Conservation (phyloP, 2,329 filamentous ascomycete species). For the Fusarium caatingaense region DNA sequence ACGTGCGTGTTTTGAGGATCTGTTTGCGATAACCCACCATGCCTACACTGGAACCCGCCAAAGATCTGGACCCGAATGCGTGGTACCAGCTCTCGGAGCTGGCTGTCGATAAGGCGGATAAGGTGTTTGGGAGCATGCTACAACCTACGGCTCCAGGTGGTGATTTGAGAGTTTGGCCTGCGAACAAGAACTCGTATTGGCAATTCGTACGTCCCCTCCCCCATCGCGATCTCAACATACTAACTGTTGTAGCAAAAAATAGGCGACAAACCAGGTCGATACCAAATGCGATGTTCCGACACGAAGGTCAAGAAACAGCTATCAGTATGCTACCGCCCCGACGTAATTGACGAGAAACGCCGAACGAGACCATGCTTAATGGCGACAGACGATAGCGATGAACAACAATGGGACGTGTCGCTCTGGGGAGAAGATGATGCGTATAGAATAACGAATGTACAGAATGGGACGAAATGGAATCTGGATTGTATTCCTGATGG, state of each 20-base stretch:
- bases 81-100: conserved; percentile 53
- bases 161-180: conserved; percentile 40
- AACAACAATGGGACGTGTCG: conserved; percentile 51
- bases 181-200: conserved; percentile 17
- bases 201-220: conserved; percentile 24
- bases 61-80: conserved; percentile 50
- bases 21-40: conserved; percentile 1
- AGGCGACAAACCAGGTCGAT: conserved; percentile 44
- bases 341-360: conserved; percentile 39
- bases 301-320: conserved; percentile 48
- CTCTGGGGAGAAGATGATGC: conserved; percentile 46
- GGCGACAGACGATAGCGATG: conserved; percentile 40
- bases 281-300: conserved; percentile 47
- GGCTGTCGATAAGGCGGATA: conserved; percentile 48
- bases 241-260: conserved; percentile 44
- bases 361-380: conserved; percentile 49
- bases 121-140: conserved; percentile 38
- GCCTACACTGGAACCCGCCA: conserved; percentile 28
- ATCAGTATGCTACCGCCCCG: conserved; percentile 44
- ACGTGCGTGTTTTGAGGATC: no score
- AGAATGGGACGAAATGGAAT: conserved; percentile 49
- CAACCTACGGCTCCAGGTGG: conserved; percentile 27
- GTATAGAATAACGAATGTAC: conserved; percentile 48
- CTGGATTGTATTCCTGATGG: conserved; percentile 50
- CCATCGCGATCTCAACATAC: no score